phyloP scores from a whole-genome alignment of 1,139 yeast genomes.

The Yamadazyma dendronema region DNA sequence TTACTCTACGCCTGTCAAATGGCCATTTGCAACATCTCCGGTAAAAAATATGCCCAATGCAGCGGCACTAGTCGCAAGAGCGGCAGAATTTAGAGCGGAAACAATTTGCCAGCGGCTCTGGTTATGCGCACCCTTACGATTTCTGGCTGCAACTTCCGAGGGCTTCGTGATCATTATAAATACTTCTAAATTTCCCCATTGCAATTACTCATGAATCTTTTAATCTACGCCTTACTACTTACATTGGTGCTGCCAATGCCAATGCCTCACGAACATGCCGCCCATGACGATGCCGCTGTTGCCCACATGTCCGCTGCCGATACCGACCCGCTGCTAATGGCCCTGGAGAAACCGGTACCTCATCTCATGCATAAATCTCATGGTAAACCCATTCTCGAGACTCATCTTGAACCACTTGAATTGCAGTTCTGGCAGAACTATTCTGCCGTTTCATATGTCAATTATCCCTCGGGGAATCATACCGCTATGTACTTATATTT shows the following conservation, averaged over 20 bases:
- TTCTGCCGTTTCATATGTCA: slow-evolving; percentile 77
- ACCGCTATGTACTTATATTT: slow-evolving; percentile 61
- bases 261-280: slow-evolving; percentile 1
- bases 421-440: slow-evolving; percentile 74
- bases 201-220: not conserved
- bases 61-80: too few relatives aligned
- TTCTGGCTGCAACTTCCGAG: not conserved
- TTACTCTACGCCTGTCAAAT: not conserved
- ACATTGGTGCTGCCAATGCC: not conserved
- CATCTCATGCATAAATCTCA: slow-evolving; percentile 60
- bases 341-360: slow-evolving; percentile 31
- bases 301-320: not conserved
- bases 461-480: slow-evolving; percentile 48
- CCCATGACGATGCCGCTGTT: not conserved
- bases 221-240: not conserved
- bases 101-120: not conserved
- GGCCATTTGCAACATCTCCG: too few relatives aligned
- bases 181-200: not conserved
- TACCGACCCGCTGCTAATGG: not conserved
- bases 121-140: not conserved
- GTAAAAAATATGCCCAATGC: not conserved
- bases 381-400: slow-evolving; percentile 75
- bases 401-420: slow-evolving; percentile 69
- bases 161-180: slow-evolving; percentile 1
- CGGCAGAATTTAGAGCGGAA: too few relatives aligned